Evolutionary conservation across 2,329 filamentous ascomycete genomes (phyloP), one percentile per base, ranked within the genome.

Genomic region (Hortaea sp.): DNA sequence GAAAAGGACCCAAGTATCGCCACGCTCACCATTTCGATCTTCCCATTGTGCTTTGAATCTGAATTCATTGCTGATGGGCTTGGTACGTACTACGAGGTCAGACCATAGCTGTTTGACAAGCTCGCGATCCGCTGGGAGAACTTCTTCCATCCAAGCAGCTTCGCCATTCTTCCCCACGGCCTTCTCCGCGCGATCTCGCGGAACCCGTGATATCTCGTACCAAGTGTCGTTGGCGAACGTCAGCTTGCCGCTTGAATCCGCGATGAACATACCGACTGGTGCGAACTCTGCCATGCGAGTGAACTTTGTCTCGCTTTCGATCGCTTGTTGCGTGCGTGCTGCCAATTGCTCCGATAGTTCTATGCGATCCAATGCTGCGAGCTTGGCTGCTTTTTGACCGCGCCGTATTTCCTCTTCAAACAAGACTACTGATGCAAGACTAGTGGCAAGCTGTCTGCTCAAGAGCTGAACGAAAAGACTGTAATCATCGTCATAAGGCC

Each of bases 231-330:
- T 94, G 61, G 82, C 85, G 60, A 87, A 92, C 7, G 77, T 85
- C 55, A 92, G 85, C 27, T 75, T 70, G 3, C 87, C 86, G 37
- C 72, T 64, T 0, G 77, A 73, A 58, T 88, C 77, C n/a, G 85
- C 84, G 54, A 92, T 89, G 62, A 90, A 90, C 68, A 94, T 83
- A 29, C 86, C 87, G 1, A 89, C 85, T 0, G 86, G 86, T 0
- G 85, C 84, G 52, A 88, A 86, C 59, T 89, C 85, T 2, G 86
- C 85, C 84, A 92, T 88, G 39, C 85, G 75, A 0, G 84, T 87
- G 60, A 92, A 92, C 48, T 83, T 82, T 30, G 84, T 82, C 62
- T 92, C 86, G 60, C 80, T 75, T 46, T 77, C 74, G 28, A 70
- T 69, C 2, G 74, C 75, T 60, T 78, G 73, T 58, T 76, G 71